Conservation (phyloP, 345 rosid genomes). For the Rhodamnia rubescens region DNA sequence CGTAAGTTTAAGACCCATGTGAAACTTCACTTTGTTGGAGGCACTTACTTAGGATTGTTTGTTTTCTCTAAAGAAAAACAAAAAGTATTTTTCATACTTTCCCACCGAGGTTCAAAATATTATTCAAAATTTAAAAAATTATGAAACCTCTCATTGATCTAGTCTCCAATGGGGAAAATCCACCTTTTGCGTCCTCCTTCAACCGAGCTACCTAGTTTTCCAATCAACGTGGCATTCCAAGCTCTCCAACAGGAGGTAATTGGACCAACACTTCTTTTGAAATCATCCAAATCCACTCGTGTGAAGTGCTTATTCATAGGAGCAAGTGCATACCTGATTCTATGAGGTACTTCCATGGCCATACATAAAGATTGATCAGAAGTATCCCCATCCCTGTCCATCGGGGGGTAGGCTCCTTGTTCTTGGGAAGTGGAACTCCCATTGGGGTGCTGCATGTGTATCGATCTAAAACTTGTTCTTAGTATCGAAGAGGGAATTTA, state of each 20-base stretch:
- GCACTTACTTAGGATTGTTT: not conserved
- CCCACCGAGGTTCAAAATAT: not conserved
- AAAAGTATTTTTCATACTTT: not conserved
- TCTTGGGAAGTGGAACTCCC: not conserved
- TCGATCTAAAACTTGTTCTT: not conserved
- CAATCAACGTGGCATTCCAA: not conserved
- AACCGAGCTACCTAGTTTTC: not conserved
- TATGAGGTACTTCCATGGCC: not conserved
- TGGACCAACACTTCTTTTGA: not conserved
- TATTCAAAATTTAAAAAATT: not conserved
- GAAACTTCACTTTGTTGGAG: not conserved
- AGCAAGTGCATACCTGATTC: not conserved
- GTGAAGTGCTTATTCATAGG: not conserved
- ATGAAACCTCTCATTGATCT: not conserved
- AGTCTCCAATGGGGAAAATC: not conserved
- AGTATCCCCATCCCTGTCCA: not conserved
- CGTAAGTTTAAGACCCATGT: slow-evolving; percentile 1
- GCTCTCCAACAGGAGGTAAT: not conserved
- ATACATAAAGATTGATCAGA: not conserved
- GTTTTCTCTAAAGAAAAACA: not conserved
- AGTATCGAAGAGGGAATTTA: not conserved
- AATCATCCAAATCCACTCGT: not conserved
- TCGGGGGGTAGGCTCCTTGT: not conserved
- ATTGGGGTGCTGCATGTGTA: not conserved
- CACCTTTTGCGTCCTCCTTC: not conserved